Evolutionary conservation across 768 basidiomycete genomes (phyloP).

Genomic region (Macrolepiota dolichaula): DNA sequence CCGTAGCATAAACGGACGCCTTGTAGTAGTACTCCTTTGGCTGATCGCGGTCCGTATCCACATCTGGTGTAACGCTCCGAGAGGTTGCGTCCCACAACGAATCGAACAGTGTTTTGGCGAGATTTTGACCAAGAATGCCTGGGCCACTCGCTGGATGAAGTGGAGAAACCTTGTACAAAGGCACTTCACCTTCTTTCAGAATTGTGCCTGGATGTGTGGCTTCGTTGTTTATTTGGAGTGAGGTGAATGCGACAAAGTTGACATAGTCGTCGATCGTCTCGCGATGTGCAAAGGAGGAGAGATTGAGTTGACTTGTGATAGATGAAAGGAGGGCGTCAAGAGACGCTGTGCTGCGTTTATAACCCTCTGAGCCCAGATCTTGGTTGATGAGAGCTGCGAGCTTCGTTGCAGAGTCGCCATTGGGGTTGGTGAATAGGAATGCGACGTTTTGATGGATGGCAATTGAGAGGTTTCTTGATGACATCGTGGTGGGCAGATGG

Average conservation of each 20-base stretch:
- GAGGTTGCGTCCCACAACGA: slow-evolving; percentile 10
- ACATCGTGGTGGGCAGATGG: background rate
- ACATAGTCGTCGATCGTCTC: slow-evolving; percentile 10
- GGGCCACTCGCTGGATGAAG: slow-evolving; percentile 13
- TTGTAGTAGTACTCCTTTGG: slow-evolving; percentile 12
- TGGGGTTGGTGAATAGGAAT: background rate
- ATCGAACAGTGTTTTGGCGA: slow-evolving; percentile 9
- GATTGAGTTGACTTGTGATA: slow-evolving; percentile 5
- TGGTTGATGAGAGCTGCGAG: slow-evolving; percentile 10
- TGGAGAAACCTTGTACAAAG: slow-evolving; percentile 1
- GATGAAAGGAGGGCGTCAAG: slow-evolving; percentile 9
- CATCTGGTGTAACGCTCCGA: slow-evolving; percentile 8
- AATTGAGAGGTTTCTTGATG: background rate
- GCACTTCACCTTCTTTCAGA: background rate
- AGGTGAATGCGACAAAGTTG: slow-evolving; percentile 5
- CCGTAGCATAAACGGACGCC: slow-evolving; percentile 3
- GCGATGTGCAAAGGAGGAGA: slow-evolving; percentile 9
- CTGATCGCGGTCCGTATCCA: background rate
- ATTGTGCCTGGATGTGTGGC: slow-evolving; percentile 4
- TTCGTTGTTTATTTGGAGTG: slow-evolving; percentile 4
- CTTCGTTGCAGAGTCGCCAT: slow-evolving; percentile 1
- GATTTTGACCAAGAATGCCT: slow-evolving; percentile 8
- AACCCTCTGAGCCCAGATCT: background rate
- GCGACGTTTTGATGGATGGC: background rate
- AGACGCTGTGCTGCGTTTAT: background rate